Evolutionary conservation across 805 yeast genomes (phyloP), one percentile per base, ranked within the genome.

Genomic region (Ogataea zsoltii): DNA sequence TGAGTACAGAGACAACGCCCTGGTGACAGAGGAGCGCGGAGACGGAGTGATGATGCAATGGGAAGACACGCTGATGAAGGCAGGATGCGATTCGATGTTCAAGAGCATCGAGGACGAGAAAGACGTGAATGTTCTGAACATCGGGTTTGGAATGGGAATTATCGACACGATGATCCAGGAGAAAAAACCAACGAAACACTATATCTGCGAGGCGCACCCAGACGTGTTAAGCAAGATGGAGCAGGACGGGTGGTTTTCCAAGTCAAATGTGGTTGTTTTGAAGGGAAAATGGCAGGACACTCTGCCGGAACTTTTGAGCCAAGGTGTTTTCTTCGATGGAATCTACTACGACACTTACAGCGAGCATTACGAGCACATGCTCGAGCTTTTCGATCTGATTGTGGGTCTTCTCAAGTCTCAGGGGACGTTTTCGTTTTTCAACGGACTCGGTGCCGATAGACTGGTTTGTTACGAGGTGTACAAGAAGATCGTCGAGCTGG

Each of bases 11-110:
- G 84, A 83, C 48, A 77, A 74, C 42, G 83, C 94, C 0, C 70
- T 91, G 19, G 70, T 88, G 19, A 92, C 97, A 1, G 74, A 79
- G 48, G 83, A 80, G 18, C 70, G 83, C 41, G 72, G 77, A 38
- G 97, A 91, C 58, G 98, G 97, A 14, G 97, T 91, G 2, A 91
- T 91, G 98, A 91, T 91, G 98, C 85, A 85, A 55, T 91, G 98
- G 98, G 98, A 91, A 62, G 75, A 80, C 4, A 78, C 81, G 16
- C 71, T 91, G 45, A 91, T 91, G 98, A 70, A 75, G 42, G 72
- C 83, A 13, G 96, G 96, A 1, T 85, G 95, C 44, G 82, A 85
- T 28, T 70, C 92, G 0, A 62, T 92, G n/a, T 82, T 84, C 61
- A 70, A 70, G 38, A 70, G 79, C 1, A 56, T 67, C 11, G 62